These are phyloP conservation scores for Lyophyllum atratum DNA, from an alignment of 768 basidiomycete genomes.

Conservation along the genomic window DNA sequence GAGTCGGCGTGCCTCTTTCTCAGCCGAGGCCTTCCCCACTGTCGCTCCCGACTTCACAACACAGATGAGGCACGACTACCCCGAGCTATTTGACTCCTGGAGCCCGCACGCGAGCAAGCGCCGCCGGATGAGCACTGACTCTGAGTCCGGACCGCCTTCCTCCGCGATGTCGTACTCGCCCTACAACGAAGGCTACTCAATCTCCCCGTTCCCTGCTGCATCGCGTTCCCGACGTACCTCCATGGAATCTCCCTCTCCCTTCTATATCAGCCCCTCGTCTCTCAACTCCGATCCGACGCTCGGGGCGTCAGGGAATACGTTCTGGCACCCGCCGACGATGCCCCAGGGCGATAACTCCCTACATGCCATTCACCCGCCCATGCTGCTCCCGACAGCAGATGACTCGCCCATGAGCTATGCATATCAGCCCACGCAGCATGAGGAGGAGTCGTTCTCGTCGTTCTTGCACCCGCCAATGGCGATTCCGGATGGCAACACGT, in stretches of 20 bases:
- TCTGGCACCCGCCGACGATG: slow-evolving; percentile 82
- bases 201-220: slow-evolving; percentile 50
- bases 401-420: slow-evolving; percentile 76
- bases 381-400: slow-evolving; percentile 56
- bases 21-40: slow-evolving; percentile 60
- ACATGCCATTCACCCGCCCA: slow-evolving; percentile 66
- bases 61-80: slow-evolving; percentile 51
- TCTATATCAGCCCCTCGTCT: slow-evolving; percentile 34
- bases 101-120: slow-evolving; percentile 62
- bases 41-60: slow-evolving; percentile 74
- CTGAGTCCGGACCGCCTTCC: slow-evolving; percentile 53
- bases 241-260: slow-evolving; percentile 66
- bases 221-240: slow-evolving; percentile 63
- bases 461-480: slow-evolving; percentile 50
- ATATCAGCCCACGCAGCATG: slow-evolving; percentile 64
- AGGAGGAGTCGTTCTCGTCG: slow-evolving; percentile 63
- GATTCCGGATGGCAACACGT: slow-evolving; percentile 33
- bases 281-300: slow-evolving; percentile 45
- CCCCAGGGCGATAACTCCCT: slow-evolving; percentile 55
- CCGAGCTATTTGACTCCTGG: slow-evolving; percentile 43
- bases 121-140: slow-evolving; percentile 68
- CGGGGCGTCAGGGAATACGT: slow-evolving; percentile 59
- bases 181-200: slow-evolving; percentile 62
- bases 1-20: slow-evolving; percentile 74
- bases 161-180: slow-evolving; percentile 67